Evolutionary conservation across 2,329 filamentous ascomycete species (phyloP), one percentile per base, ranked within the genome.

Genomic region (Amauroascus niger): DNA sequence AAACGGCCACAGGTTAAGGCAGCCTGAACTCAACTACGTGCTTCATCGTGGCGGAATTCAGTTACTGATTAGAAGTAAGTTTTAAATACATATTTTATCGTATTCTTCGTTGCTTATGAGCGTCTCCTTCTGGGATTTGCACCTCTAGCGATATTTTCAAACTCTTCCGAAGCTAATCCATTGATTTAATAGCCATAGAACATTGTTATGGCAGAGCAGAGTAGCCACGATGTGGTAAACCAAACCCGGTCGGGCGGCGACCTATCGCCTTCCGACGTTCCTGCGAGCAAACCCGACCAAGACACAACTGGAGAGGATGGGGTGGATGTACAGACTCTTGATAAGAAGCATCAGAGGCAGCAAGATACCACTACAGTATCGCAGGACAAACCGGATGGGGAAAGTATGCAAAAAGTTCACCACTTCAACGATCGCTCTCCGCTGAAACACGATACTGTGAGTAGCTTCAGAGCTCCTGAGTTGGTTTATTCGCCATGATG

Each of bases 141-240:
- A 33, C 30, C 5, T 35, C 9, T 41, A 33, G 35, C 47, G 32
- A 22, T 32, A 35, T 45, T 11, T 14, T 2, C 5, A 28, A 2
- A 39, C 1, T 28, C 2, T 48, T 14, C 22, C 8, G 13, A 14
- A 9, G 41, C 57, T 52, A 52, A 57, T 70, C 78, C 76, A 70
- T 11, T 6, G 22, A 18, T 14, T 22, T 45, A 9, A 39, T 39
- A 57, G 52, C 52, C 49, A 52, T 40, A 73, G 70, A 70, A 74
- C 69, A 74, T 79, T 83, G 81, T 83, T 82, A 84, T 84, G 81
- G 81, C 81, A 82, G 80, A 83, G 79, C 78, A 80, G 79, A 79
- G 73, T 68, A 76, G 74, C 78, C 80, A 81, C 73, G 77, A 84
- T 84, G 81, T 82, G 81, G 80, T 83, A 82, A 81, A 81, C 75